Base-by-base conservation (phyloP, 495 filamentous ascomycete species). In the Penicillium bovifimosum region DNA sequence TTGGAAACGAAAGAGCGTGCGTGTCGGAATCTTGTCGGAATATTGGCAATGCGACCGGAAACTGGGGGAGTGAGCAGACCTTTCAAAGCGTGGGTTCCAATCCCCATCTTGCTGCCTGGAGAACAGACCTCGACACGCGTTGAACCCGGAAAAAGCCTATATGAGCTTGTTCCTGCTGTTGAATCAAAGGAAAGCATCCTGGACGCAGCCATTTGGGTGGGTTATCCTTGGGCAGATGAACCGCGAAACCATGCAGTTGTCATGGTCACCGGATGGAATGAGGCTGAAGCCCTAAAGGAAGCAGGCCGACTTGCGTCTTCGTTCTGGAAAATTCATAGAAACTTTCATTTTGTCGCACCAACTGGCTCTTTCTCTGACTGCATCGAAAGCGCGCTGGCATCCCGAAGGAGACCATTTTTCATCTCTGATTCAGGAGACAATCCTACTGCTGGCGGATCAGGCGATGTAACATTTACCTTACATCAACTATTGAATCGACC, bases 211-310 rank as follows among this genome's bases (percentile, higher is more conserved):
- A 74, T 83, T 11, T 83, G 79, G 80, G 77, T 83, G 9, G 80
- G 80, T 1, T 83, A 83, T 59, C 73, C 78, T 4, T 83, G 79
- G 79, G 80, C 80, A 5, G 80, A 83, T 52, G 79, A 81, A 53
- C 76, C 75, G 17, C 73, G 80, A 24, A 81, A 81, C 41, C 70
- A 76, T 10, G 80, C 77, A 0, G 75, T 60, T 5, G 70, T 81
- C 6, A 70, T 80, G 6, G 78, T 77, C 3, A 81, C 78, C 0
- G 80, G 80, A 3, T 79, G 74, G 76, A 61, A 76, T 20, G 50
- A 68, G 34, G 52, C 60, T 4, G 66, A 63, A 2, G 64, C 76
- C 9, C 40, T 56, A 3, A 35, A 26, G 5, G 68, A 71, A 8
- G 77, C 79, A 0, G 66, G 79, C 45, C 67, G 59, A 18, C 62